Percentiles rank a stretch among this genome's conserved stretches.
These are phyloP conservation scores for Phytopythium chamaehyphon DNA, from an alignment of 352 stramenopile species.

Conservation along the genomic window DNA sequence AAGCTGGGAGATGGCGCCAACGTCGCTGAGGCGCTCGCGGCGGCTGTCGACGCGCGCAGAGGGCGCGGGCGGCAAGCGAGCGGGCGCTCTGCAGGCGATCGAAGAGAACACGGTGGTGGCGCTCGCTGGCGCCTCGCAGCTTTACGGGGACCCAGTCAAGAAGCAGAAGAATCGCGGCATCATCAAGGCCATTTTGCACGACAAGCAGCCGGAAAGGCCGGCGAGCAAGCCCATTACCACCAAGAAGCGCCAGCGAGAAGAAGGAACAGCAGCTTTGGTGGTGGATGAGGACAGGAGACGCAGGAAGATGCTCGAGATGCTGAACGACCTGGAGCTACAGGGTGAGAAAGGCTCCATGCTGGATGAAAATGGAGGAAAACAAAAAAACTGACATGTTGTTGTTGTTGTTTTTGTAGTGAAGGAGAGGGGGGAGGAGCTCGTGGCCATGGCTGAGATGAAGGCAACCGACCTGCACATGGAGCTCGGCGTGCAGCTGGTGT, in stretches of 20 bases:
- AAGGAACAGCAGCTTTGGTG: constrained; percentile 5
- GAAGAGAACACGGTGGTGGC: constrained; percentile 63
- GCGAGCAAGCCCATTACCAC: constrained; percentile 1
- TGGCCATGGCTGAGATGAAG: constrained; percentile 46
- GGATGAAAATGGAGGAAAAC: neutral
- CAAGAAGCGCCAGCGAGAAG: constrained; percentile 26
- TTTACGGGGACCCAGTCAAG: constrained; percentile 19
- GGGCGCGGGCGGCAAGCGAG: constrained; percentile 5
- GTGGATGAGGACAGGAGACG: constrained; percentile 36
- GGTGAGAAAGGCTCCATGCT: constrained; percentile 16
- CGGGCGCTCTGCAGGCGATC: constrained; percentile 41
- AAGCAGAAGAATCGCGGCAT: neutral
- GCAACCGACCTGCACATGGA: constrained; percentile 67
- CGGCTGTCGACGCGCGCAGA: constrained; percentile 15
- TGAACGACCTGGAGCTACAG: constrained; percentile 64
- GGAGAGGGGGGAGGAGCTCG: constrained; percentile 53
- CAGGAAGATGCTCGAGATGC: constrained; percentile 29
- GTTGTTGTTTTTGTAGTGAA: constrained; percentile 34
- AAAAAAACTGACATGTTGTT: constrained; percentile 6
- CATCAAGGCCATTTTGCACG: no score
- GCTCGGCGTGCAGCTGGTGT: constrained; percentile 78
- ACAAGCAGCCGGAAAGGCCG: constrained; percentile 2
- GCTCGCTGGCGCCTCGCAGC: constrained; percentile 22
- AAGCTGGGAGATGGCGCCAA: constrained; percentile 29
- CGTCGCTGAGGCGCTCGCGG: constrained; percentile 36